phyloP scores from a whole-genome alignment of 352 stramenopile species.

The Phytopythium helicoides region DNA sequence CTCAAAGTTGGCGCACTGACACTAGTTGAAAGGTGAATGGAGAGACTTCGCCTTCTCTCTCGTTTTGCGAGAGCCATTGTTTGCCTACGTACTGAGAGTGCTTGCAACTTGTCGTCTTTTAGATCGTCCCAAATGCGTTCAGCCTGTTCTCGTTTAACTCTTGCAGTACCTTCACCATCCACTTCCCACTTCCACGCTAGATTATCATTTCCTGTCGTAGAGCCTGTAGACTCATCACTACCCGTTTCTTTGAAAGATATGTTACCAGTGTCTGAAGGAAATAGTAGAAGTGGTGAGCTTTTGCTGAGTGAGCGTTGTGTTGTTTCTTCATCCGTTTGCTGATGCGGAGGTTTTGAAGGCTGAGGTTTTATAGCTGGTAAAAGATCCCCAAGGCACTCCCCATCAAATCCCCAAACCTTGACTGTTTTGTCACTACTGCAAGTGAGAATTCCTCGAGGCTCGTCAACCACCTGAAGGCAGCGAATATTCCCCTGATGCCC shows the following conservation, averaged over 20 bases:
- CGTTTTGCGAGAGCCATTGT: constrained; percentile 17
- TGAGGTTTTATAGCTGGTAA: constrained; percentile 8
- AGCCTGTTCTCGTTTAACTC: constrained; percentile 46
- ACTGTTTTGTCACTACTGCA: constrained; percentile 65
- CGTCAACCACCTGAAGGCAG: constrained; percentile 49
- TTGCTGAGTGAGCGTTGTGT: neutral
- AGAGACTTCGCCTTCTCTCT: constrained; percentile 13
- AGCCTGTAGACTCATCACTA: neutral
- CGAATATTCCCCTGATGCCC: constrained; percentile 53
- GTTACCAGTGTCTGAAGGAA: too few species aligned
- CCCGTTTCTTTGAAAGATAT: neutral
- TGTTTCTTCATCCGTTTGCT: neutral
- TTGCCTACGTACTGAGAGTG: constrained; percentile 15
- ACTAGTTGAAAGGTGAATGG: constrained; percentile 10
- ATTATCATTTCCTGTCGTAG: neutral
- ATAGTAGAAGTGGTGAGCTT: neutral
- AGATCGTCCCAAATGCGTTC: constrained; percentile 57
- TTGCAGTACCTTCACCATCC: constrained; percentile 30
- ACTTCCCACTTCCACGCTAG: constrained; percentile 47
- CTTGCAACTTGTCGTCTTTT: constrained; percentile 46
- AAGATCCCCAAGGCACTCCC: constrained; percentile 38
- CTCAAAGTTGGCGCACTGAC: constrained; percentile 24
- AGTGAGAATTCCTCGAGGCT: constrained; percentile 53
- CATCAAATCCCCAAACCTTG: constrained; percentile 57
- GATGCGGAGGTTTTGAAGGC: neutral